These are phyloP conservation scores for Zasmidium cellare DNA, from an alignment of 2,329 filamentous ascomycete species.

Conservation along the genomic window DNA sequence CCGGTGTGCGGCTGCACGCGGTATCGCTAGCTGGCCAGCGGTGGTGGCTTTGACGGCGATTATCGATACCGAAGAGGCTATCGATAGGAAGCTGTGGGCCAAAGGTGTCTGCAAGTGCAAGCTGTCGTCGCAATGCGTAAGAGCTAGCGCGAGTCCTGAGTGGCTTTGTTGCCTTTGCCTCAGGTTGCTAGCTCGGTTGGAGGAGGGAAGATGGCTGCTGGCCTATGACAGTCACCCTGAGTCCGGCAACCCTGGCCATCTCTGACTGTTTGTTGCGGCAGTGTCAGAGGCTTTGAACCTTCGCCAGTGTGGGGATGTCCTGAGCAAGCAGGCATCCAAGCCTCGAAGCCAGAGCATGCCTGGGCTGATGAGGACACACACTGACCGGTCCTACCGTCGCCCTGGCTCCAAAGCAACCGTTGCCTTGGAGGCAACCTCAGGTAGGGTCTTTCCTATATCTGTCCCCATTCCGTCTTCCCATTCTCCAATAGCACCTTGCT, in stretches of 20 bases:
- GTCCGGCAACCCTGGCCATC: slow-evolving; percentile 3
- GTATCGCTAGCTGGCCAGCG: slow-evolving; percentile 1
- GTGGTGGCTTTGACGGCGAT: background rate
- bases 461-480: background rate
- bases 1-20: slow-evolving; percentile 4
- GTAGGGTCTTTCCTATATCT: background rate
- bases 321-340: background rate
- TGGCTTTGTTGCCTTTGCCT: slow-evolving; percentile 3
- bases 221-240: background rate
- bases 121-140: background rate
- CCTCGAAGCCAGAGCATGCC: too few species aligned
- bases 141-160: background rate
- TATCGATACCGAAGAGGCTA: background rate
- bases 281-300: background rate
- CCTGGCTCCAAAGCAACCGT: background rate
- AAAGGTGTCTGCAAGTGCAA: background rate
- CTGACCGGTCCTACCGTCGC: background rate
- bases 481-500: background rate
- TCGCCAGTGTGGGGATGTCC: background rate
- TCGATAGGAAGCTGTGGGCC: background rate
- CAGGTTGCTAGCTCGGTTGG: background rate
- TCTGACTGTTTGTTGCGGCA: slow-evolving; percentile 5
- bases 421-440: slow-evolving; percentile 6
- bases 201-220: background rate
- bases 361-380: background rate